Evolutionary conservation across 768 basidiomycete genomes (phyloP).

Genomic region (Tephrocybe sp.): DNA sequence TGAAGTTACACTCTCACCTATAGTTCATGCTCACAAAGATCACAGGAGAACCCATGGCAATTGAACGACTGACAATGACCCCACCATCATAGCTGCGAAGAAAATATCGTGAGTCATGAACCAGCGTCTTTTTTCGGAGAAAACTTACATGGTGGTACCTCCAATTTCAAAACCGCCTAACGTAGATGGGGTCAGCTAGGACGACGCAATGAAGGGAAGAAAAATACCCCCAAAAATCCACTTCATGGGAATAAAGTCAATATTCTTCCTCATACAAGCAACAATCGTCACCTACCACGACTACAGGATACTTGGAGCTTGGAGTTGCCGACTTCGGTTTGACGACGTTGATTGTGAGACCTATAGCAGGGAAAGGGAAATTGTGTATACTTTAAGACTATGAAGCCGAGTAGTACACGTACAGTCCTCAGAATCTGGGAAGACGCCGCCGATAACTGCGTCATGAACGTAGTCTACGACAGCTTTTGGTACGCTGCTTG

Average conservation of each 20-base stretch:
- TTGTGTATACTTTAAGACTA: background rate
- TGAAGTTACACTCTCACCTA: slow-evolving; percentile 18
- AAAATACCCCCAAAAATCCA: slow-evolving; percentile 49
- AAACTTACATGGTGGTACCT: background rate
- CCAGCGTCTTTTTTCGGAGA: too few species aligned
- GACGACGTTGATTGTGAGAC: slow-evolving; percentile 52
- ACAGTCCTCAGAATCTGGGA: slow-evolving; percentile 46
- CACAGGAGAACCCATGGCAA: slow-evolving; percentile 38
- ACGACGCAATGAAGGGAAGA: background rate
- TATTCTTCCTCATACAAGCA: background rate
- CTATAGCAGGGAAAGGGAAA: slow-evolving; percentile 25
- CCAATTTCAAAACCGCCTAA: slow-evolving; percentile 9
- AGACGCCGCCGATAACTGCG: slow-evolving; percentile 24
- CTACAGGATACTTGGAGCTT: slow-evolving; percentile 46
- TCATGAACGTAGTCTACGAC: slow-evolving; percentile 31
- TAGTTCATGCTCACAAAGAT: slow-evolving; percentile 59
- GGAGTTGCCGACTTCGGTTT: slow-evolving; percentile 38
- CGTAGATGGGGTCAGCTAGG: background rate
- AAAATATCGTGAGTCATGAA: background rate
- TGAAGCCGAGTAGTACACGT: background rate
- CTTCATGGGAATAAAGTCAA: slow-evolving; percentile 19
- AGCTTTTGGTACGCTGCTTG: slow-evolving; percentile 31
- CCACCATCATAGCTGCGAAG: slow-evolving; percentile 39
- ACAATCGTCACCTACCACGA: slow-evolving; percentile 37
- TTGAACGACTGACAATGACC: slow-evolving; percentile 41